These are phyloP conservation scores for Ophiostoma populinum DNA, from an alignment of 2,329 filamentous ascomycete genomes.

Conservation along the genomic window DNA sequence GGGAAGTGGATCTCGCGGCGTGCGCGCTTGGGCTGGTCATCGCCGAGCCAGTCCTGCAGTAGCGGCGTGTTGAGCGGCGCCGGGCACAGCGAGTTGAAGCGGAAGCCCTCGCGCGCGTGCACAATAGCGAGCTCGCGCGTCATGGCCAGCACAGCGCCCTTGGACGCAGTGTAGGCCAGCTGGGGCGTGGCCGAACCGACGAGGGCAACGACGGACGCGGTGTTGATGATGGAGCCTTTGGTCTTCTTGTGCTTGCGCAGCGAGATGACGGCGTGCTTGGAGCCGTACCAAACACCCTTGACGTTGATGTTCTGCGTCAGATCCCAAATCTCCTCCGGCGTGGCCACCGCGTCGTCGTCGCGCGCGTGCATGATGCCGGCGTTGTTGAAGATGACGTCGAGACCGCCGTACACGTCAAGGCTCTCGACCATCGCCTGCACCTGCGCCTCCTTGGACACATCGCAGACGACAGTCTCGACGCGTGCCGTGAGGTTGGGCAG, in stretches of 20 bases:
- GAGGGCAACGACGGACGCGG: constrained; percentile 72
- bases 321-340: constrained; percentile 84
- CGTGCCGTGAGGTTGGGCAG: constrained; percentile 38
- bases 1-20: constrained; percentile 84
- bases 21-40: constrained; percentile 64
- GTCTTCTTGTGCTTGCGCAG: constrained; percentile 67
- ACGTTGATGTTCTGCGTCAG: constrained; percentile 88
- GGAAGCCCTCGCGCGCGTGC: constrained; percentile 72
- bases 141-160: constrained; percentile 79
- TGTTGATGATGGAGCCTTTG: constrained; percentile 76
- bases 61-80: constrained; percentile 85
- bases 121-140: constrained; percentile 85
- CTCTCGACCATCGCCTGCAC: constrained; percentile 58
- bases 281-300: constrained; percentile 94
- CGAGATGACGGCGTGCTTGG: constrained; percentile 76
- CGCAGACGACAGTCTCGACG: constrained; percentile 47
- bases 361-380: constrained; percentile 89
- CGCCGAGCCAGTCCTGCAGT: constrained; percentile 83
- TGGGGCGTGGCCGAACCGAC: constrained; percentile 79
- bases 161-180: constrained; percentile 83
- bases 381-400: constrained; percentile 94
- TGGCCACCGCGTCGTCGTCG: constrained; percentile 65
- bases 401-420: constrained; percentile 68
- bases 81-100: constrained; percentile 83
- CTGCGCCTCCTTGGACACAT: constrained; percentile 73